These are phyloP conservation scores for Paecilomyces formosus DNA, from an alignment of 2,329 filamentous ascomycete species.

Conservation along the genomic window DNA sequence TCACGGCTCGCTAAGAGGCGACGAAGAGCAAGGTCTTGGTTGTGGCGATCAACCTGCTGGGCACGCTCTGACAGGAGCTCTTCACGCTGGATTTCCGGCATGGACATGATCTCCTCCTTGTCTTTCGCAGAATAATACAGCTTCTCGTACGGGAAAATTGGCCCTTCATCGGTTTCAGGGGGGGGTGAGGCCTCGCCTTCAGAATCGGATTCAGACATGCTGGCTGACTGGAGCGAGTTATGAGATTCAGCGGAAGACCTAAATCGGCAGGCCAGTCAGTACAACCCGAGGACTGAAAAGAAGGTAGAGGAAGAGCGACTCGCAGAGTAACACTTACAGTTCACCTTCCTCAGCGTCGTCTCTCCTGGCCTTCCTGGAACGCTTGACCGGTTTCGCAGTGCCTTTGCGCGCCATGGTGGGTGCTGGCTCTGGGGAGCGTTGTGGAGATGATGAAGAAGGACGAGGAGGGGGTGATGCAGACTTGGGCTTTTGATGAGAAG, in stretches of 20 bases:
- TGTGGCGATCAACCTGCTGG: constrained; percentile 70
- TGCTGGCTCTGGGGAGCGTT: constrained; percentile 34
- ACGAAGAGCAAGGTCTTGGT: constrained; percentile 74
- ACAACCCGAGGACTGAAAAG: background rate
- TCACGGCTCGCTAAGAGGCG: constrained; percentile 65
- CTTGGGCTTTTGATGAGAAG: constrained; percentile 50
- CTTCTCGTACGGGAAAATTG: constrained; percentile 75
- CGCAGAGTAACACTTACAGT: constrained; percentile 56
- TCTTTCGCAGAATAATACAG: constrained; percentile 69
- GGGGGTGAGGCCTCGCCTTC: constrained; percentile 54
- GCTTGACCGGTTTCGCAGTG: constrained; percentile 28
- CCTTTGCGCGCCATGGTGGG: constrained; percentile 42
- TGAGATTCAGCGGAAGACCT: constrained; percentile 65
- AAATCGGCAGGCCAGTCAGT: constrained; percentile 10
- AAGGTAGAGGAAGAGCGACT: background rate
- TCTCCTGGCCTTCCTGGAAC: constrained; percentile 43
- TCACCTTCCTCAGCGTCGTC: constrained; percentile 73
- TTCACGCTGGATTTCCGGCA: constrained; percentile 88
- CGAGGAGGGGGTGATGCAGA: constrained; percentile 45
- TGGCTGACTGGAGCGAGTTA: constrained; percentile 69
- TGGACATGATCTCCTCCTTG: constrained; percentile 69
- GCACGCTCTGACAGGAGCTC: constrained; percentile 81
- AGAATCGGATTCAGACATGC: constrained; percentile 87
- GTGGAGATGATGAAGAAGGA: constrained; percentile 46
- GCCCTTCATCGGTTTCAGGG: constrained; percentile 39